Conservation (phyloP, 495 filamentous ascomycete species). For the Podospora fimiseda region DNA sequence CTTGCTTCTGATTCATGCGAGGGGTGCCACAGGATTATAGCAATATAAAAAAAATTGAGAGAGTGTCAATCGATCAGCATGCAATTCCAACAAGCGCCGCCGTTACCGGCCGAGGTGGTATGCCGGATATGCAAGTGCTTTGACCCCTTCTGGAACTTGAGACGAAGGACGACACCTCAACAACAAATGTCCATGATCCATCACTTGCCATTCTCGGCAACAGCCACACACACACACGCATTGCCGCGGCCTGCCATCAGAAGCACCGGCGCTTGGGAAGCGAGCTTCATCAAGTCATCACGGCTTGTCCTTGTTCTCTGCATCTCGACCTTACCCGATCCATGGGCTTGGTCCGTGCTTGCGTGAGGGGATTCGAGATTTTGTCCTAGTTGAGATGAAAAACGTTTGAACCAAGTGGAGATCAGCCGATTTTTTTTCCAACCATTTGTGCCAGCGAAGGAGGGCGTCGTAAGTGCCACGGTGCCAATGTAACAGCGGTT, state of each 20-base stretch:
- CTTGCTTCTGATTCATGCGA: too few species aligned
- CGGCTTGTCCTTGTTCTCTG: not conserved
- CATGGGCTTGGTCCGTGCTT: not conserved
- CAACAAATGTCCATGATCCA: not conserved
- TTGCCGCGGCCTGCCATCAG: not conserved
- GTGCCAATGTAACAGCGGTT: not conserved
- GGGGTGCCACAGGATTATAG: too few species aligned
- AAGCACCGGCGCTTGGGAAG: not conserved
- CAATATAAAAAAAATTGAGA: too few species aligned
- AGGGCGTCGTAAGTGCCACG: too few species aligned
- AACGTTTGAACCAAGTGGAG: not conserved
- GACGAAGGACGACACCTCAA: not conserved
- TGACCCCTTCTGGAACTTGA: not conserved
- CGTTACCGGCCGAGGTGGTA: not conserved
- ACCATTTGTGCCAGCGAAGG: too few species aligned
- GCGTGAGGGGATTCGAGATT: not conserved
- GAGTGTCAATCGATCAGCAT: too few species aligned
- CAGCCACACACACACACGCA: not conserved
- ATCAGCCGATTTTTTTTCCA: not conserved
- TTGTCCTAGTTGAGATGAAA: not conserved
- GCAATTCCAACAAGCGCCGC: not conserved
- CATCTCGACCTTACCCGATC: not conserved
- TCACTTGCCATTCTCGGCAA: slow-evolving; percentile 6
- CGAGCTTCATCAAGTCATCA: not conserved
- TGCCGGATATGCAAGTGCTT: not conserved